Evolutionary conservation across 2,329 filamentous ascomycete species (phyloP).

Genomic region (Plectosphaerella cucumerina): DNA sequence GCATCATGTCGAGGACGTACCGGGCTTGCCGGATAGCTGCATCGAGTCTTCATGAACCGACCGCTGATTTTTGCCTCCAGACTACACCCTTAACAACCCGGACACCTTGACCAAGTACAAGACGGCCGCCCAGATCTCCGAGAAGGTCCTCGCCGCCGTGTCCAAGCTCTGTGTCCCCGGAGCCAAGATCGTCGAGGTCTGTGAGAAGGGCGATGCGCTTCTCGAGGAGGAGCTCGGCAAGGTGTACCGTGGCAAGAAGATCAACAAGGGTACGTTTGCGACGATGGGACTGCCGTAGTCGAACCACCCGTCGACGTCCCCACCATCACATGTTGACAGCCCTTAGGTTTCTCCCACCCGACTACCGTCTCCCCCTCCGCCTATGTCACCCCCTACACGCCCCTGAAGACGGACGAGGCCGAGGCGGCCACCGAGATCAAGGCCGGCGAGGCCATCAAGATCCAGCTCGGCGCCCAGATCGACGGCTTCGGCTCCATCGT

Average conservation of each 20-base stretch:
- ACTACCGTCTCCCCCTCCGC: conserved; percentile 92
- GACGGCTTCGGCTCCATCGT: conserved; percentile 96
- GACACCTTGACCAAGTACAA: conserved; percentile 99
- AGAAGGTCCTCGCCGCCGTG: conserved; percentile 90
- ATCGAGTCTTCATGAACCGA: neutral
- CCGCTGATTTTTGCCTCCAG: conserved; percentile 37
- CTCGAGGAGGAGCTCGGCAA: conserved; percentile 90
- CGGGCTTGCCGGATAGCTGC: no score
- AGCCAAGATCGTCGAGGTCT: conserved; percentile 89
- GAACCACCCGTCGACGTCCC: conserved; percentile 8
- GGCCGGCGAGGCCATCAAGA: conserved; percentile 86
- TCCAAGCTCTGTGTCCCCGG: conserved; percentile 70
- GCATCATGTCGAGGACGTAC: no score
- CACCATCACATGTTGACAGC: conserved; percentile 6
- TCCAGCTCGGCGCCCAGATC: conserved; percentile 98
- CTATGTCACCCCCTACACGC: conserved; percentile 95
- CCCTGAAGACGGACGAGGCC: conserved; percentile 77
- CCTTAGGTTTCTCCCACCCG: conserved; percentile 79
- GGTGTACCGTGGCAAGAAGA: conserved; percentile 98
- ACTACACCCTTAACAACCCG: conserved; percentile 86
- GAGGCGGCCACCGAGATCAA: conserved; percentile 80
- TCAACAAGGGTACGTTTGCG: conserved; percentile 70
- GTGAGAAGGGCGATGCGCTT: conserved; percentile 92
- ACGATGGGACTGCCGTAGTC: no score
- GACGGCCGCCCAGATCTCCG: conserved; percentile 89